Evolutionary conservation across 116 monocot species (phyloP).

Genomic region (Cymodocea nodosa): DNA sequence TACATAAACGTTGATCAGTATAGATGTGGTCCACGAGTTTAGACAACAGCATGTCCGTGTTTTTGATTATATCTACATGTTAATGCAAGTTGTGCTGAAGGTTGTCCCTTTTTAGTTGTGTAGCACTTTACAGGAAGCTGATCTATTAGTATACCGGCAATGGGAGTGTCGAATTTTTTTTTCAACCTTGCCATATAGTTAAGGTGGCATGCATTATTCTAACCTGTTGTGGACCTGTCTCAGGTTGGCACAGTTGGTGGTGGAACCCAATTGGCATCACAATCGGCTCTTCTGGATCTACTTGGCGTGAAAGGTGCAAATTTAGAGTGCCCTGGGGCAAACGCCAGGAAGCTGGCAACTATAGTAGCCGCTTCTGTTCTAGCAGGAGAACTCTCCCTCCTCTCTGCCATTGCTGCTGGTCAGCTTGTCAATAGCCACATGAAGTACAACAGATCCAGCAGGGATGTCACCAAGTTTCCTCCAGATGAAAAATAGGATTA

Average conservation of each 20-base stretch:
- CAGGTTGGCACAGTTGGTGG: constrained; percentile 97
- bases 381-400: constrained; percentile 84
- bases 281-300: constrained; percentile 76
- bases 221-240: background rate
- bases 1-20: too few species aligned
- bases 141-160: too few species aligned
- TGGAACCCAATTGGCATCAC: constrained; percentile 82
- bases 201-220: background rate
- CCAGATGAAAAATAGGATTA: constrained; percentile 6
- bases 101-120: too few species aligned
- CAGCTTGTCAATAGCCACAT: constrained; percentile 96
- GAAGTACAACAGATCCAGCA: constrained; percentile 89
- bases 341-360: constrained; percentile 67
- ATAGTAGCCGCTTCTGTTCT: constrained; percentile 80
- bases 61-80: too few species aligned
- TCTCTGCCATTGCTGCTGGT: constrained; percentile 89
- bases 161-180: too few species aligned
- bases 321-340: constrained; percentile 56
- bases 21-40: too few species aligned
- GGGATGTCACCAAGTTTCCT: constrained; percentile 37
- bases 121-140: too few species aligned
- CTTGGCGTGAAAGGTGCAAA: constrained; percentile 87
- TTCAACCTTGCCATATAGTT: background rate
- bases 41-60: too few species aligned
- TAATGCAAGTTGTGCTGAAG: too few species aligned